These are phyloP conservation scores for Trichoderma brevicompactum DNA, from an alignment of 2,329 filamentous ascomycete species.

Conservation along the genomic window DNA sequence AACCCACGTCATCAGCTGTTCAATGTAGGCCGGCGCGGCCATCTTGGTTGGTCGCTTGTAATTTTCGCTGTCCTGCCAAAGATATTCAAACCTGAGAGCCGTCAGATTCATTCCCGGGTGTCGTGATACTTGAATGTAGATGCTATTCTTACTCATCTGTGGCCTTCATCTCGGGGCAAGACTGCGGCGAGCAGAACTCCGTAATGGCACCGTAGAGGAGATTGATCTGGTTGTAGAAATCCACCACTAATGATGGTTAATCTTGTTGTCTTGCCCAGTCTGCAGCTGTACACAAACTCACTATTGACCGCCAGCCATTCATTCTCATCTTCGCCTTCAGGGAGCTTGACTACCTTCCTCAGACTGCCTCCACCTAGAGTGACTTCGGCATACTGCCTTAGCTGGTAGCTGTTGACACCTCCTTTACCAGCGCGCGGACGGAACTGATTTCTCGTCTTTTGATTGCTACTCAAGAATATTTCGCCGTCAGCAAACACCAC, in stretches of 20 bases:
- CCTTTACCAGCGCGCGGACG: constrained; percentile 87
- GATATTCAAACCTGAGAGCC: constrained; percentile 81
- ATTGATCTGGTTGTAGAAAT: constrained; percentile 99
- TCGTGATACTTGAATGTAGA: background rate
- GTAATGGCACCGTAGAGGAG: constrained; percentile 98
- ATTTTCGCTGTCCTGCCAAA: constrained; percentile 95
- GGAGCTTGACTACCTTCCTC: constrained; percentile 93
- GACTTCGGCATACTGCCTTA: constrained; percentile 97
- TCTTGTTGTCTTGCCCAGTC: background rate
- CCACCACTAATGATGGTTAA: constrained; percentile 70
- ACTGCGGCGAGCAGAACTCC: constrained; percentile 96
- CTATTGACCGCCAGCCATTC: constrained; percentile 98
- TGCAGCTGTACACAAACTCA: constrained; percentile 48
- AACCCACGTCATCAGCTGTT: constrained; percentile 97
- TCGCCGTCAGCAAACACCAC: constrained; percentile 40
- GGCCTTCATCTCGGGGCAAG: constrained; percentile 99
- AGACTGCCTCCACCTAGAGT: constrained; percentile 93
- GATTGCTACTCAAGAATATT: constrained; percentile 63
- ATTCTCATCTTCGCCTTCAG: constrained; percentile 95
- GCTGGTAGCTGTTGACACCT: constrained; percentile 84
- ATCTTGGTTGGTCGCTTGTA: constrained; percentile 98
- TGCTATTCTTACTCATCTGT: constrained; percentile 80
- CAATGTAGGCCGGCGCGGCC: constrained; percentile 95
- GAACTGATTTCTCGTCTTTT: constrained; percentile 88
- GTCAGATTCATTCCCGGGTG: background rate